A percentile compares a stretch with the other conserved stretches of the same genome.
These are phyloP conservation scores for Ichthyophthirius multifiliis DNA, from an alignment of 169 alveolate genomes.

Conservation along the genomic window DNA sequence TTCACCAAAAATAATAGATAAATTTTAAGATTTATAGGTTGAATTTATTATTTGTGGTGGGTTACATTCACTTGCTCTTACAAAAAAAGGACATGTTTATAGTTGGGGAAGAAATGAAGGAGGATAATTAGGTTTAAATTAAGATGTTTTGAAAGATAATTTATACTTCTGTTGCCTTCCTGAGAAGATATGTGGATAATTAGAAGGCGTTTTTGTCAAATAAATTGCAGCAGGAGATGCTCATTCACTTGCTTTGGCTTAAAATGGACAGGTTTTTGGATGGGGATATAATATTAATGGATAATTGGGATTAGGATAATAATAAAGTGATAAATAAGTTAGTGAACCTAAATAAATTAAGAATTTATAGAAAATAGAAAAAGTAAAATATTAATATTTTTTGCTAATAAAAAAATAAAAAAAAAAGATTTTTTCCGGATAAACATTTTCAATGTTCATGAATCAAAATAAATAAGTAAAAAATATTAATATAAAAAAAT, in stretches of 20 bases:
- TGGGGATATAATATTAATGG: slow-evolving; percentile 55
- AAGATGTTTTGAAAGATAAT: not conserved
- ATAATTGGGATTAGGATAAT: slow-evolving; percentile 34
- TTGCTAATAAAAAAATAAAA: not conserved
- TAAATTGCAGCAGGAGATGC: slow-evolving; percentile 59
- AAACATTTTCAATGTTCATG: slow-evolving; percentile 21
- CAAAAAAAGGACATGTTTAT: slow-evolving; percentile 67
- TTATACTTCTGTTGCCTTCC: slow-evolving; percentile 7
- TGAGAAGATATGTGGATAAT: not conserved
- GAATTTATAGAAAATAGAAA: not conserved
- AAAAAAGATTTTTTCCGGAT: slow-evolving; percentile 12
- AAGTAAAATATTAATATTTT: not conserved
- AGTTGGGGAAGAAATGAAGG: slow-evolving; percentile 89
- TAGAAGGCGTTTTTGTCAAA: slow-evolving; percentile 15
- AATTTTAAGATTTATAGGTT: slow-evolving; percentile 14
- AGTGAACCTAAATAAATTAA: not conserved
- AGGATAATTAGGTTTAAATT: slow-evolving; percentile 76
- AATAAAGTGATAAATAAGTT: slow-evolving; percentile 1
- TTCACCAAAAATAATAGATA: slow-evolving; percentile 30
- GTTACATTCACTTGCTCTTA: slow-evolving; percentile 74
- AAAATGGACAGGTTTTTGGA: slow-evolving; percentile 33
- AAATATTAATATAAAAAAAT: not conserved
- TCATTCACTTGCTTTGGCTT: slow-evolving; percentile 34
- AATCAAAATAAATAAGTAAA: not conserved
- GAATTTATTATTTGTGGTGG: slow-evolving; percentile 69